These are phyloP conservation scores for Blastosporella zonata DNA, from an alignment of 1,284 basidiomycete species.

Conservation along the genomic window DNA sequence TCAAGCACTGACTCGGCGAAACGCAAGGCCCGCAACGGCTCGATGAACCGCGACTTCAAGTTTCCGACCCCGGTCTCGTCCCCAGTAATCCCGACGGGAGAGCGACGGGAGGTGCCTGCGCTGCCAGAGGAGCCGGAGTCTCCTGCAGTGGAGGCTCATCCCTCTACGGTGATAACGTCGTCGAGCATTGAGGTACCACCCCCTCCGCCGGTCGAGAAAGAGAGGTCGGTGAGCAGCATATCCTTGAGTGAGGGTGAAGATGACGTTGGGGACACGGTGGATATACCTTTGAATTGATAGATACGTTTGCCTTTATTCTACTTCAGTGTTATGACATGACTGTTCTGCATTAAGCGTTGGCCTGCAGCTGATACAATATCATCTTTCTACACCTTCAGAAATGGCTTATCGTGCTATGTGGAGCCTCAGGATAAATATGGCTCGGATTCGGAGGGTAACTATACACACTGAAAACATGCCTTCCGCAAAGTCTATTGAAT, in stretches of 20 bases:
- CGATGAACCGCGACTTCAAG: constrained; percentile 76
- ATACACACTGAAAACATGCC: no score
- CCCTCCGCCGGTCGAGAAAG: constrained; percentile 74
- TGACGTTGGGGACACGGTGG: constrained; percentile 73
- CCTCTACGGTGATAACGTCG: constrained; percentile 45
- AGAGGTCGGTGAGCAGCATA: constrained; percentile 37
- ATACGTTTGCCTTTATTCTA: neutral
- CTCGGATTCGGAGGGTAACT: no score
- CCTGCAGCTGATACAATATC: no score
- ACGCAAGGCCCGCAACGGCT: constrained; percentile 48
- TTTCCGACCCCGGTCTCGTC: constrained; percentile 51
- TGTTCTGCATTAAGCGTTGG: no score
- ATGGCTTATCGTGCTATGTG: no score
- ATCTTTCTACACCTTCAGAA: no score
- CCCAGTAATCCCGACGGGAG: constrained; percentile 21
- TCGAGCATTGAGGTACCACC: constrained; percentile 71
- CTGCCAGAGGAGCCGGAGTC: constrained; percentile 16
- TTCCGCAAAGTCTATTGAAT: no score
- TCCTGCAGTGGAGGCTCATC: constrained; percentile 18
- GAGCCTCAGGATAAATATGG: no score
- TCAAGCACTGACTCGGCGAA: constrained; percentile 32
- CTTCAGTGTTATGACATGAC: neutral
- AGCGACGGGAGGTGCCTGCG: constrained; percentile 19
- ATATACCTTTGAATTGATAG: constrained; percentile 41
- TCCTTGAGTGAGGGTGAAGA: constrained; percentile 55